phyloP scores from a whole-genome alignment of 177 flowering plant genomes.

The Tripterygium wilfordii region DNA sequence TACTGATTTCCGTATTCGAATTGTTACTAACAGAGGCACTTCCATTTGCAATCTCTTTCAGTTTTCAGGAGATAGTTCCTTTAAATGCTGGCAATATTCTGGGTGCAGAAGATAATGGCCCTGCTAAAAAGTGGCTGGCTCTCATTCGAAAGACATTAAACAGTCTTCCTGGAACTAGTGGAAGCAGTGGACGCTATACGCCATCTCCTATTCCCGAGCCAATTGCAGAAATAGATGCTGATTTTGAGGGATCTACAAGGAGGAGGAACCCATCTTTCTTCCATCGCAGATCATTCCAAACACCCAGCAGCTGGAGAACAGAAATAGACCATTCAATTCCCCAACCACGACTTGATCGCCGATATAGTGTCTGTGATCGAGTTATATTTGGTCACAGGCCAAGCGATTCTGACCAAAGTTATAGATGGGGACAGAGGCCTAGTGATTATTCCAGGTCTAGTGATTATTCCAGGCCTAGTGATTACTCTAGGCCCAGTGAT shows the following conservation, averaged over 20 bases:
- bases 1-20: too few species aligned
- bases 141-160: conserved; percentile 67
- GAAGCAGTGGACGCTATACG: conserved; percentile 49
- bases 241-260: conserved; percentile 76
- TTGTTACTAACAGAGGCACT: too few species aligned
- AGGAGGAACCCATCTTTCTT: conserved; percentile 65
- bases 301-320: conserved; percentile 65
- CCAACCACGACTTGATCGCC: conserved; percentile 75
- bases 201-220: conserved; percentile 80
- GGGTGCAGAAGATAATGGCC: conserved; percentile 86
- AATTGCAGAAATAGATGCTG: conserved; percentile 59
- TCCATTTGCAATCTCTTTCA: conserved; percentile 19
- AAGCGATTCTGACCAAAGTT: conserved; percentile 55
- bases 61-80: conserved; percentile 89
- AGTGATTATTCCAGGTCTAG: conserved; percentile 34
- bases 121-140: conserved; percentile 74
- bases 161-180: conserved; percentile 72
- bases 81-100: conserved; percentile 77
- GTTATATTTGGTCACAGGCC: conserved; percentile 65
- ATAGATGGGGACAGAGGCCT: conserved; percentile 36
- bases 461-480: conserved; percentile 43
- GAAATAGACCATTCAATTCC: conserved; percentile 58
- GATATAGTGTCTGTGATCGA: conserved; percentile 80
- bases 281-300: conserved; percentile 75
- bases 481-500: conserved; percentile 56